Percentiles rank a stretch among this genome's conserved stretches.
Evolutionary conservation across 768 basidiomycete genomes (phyloP).

Genomic region (Boletus speciosus): DNA sequence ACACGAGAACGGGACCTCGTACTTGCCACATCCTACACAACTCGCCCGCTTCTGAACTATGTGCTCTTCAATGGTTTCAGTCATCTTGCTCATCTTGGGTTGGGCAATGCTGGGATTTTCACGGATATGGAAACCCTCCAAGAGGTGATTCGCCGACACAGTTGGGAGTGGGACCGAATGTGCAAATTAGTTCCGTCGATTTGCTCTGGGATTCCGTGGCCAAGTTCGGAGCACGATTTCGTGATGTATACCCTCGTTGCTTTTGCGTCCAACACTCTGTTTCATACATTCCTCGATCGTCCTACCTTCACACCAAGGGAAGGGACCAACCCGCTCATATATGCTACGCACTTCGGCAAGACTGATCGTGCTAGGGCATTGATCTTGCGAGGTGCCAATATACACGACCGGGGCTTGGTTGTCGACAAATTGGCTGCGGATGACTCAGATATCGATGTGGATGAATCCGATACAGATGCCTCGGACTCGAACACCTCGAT

Average conservation of each 20-base stretch:
- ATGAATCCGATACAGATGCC: background rate
- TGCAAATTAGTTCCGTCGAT: background rate
- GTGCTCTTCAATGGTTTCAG: slow-evolving; percentile 8
- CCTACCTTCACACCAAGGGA: background rate
- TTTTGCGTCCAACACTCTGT: background rate
- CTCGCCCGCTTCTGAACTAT: slow-evolving; percentile 6
- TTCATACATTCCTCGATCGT: background rate
- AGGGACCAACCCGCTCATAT: slow-evolving; percentile 10
- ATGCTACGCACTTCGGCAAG: slow-evolving; percentile 4
- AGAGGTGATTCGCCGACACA: background rate
- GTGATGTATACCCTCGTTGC: slow-evolving; percentile 4
- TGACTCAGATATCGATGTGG: background rate
- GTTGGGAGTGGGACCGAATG: slow-evolving; percentile 7
- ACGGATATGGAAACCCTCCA: slow-evolving; percentile 1
- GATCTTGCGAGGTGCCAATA: background rate
- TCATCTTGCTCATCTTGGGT: slow-evolving; percentile 3
- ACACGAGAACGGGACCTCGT: background rate
- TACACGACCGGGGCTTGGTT: background rate
- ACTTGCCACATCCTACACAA: background rate
- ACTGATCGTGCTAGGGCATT: background rate
- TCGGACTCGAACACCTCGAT: background rate
- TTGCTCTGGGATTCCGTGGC: slow-evolving; percentile 1
- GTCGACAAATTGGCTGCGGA: background rate
- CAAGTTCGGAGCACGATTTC: slow-evolving; percentile 1
- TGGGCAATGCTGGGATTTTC: background rate